These are phyloP conservation scores for Lachnellula willkommii DNA, from an alignment of 2,329 filamentous ascomycete species.

Conservation along the genomic window DNA sequence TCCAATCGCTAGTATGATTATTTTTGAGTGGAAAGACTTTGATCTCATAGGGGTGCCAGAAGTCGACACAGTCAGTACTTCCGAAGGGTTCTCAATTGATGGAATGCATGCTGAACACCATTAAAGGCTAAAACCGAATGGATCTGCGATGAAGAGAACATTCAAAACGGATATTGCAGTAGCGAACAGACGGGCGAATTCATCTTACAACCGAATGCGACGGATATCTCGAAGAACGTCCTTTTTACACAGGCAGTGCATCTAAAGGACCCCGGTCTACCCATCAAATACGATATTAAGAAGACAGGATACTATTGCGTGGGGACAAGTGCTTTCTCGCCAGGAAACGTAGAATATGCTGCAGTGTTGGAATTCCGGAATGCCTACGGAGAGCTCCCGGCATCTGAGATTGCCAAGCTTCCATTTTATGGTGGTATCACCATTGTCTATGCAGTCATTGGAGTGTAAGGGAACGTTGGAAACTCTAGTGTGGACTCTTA, in stretches of 20 bases:
- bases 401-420: slow-evolving; percentile 91
- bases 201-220: slow-evolving; percentile 72
- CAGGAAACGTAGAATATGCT: slow-evolving; percentile 58
- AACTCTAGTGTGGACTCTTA: not conserved
- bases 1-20: slow-evolving; percentile 73
- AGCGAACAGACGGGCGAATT: slow-evolving; percentile 76
- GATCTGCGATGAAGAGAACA: slow-evolving; percentile 70
- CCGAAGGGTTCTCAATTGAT: not conserved
- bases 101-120: slow-evolving; percentile 30
- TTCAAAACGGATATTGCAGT: slow-evolving; percentile 68
- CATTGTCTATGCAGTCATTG: slow-evolving; percentile 85
- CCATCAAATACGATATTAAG: slow-evolving; percentile 76
- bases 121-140: slow-evolving; percentile 47
- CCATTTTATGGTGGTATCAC: slow-evolving; percentile 95
- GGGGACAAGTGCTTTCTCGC: slow-evolving; percentile 65
- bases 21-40: slow-evolving; percentile 93
- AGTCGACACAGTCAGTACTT: slow-evolving; percentile 45
- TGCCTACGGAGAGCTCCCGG: slow-evolving; percentile 90
- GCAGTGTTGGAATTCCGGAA: slow-evolving; percentile 90
- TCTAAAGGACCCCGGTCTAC: slow-evolving; percentile 62
- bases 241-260: slow-evolving; percentile 79
- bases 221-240: slow-evolving; percentile 60
- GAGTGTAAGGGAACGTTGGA: slow-evolving; percentile 45
- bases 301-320: slow-evolving; percentile 97
- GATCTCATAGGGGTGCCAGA: slow-evolving; percentile 66